Evolutionary conservation across 495 filamentous ascomycete genomes (phyloP), one percentile per base, ranked within the genome.

Genomic region (Daldinia grandis): DNA sequence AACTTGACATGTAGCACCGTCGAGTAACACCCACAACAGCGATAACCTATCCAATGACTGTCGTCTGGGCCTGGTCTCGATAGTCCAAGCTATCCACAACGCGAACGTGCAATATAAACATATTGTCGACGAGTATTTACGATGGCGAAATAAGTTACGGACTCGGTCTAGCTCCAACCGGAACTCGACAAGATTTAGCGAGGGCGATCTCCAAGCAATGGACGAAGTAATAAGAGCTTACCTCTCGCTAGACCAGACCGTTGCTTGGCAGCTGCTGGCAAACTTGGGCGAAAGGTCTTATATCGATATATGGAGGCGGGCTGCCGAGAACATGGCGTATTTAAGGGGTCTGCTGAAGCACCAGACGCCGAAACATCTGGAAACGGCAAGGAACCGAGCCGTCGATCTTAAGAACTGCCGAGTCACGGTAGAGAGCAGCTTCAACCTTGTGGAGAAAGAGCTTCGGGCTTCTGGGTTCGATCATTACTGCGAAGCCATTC

Each of bases 91-190:
- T 4, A 17, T 67, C 25, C 42, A 67, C 10, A 21, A 6, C 0
- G 69, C 63, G 17, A 72, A 72, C 21, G 21, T 49, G 17, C 51
- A 72, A 25, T 72, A 63, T n/a, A 14, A 59, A 1, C 9, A 25
- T 10, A 60, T 72, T 9, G 69, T 72, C n/a, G 17, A 50, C 3
- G 51, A 63, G 4, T 72, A 72, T 25, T 35, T 72, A 21, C 51
- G 27, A 64, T 63, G 58, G 63, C 38, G 37, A 3, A 35, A n/a
- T 2, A 19, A 30, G 27, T 33, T 30, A 19, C 49, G 6, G 8
- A 27, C 30, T 24, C 19, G 21, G 8, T 17, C 44, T 49, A 47
- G 42, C 2, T 47, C 42, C 30, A 65, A 42, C 21, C 62, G 19
- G 27, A 71, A 35, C 0, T 24, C 21, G 19, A 15, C 8, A 3